A percentile compares a stretch with the other conserved stretches of the same genome.
Conservation (phyloP, 306 rosid genomes). For the Cicer yamashitae region DNA sequence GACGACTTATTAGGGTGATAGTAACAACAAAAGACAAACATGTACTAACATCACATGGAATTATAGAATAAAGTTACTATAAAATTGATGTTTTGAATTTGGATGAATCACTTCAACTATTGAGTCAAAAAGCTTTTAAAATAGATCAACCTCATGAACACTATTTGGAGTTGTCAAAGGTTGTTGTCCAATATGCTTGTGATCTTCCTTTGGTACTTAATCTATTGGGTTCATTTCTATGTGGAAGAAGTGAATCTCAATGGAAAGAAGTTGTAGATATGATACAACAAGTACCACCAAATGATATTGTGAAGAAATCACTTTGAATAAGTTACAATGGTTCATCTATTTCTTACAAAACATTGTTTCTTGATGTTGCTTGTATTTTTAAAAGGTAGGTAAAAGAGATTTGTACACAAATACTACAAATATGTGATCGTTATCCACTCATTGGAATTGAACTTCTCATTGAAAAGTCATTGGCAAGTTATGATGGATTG, state of each 20-base stretch:
- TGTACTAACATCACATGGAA: constrained; percentile 17
- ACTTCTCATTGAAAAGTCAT: constrained; percentile 47
- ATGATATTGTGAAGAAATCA: neutral
- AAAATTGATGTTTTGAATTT: neutral
- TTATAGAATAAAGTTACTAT: neutral
- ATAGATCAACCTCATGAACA: neutral
- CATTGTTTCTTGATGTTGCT: constrained; percentile 44
- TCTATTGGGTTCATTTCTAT: neutral
- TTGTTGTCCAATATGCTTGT: neutral
- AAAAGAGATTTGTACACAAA: constrained; percentile 25
- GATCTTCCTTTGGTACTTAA: constrained; percentile 41
- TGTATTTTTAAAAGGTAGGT: constrained; percentile 40
- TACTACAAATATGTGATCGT: constrained; percentile 16
- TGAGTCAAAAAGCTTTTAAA: constrained; percentile 25
- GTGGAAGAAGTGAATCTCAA: neutral
- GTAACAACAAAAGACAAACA: constrained; percentile 36
- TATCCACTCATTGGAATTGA: constrained; percentile 35
- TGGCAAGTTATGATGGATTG: neutral
- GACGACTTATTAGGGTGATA: constrained; percentile 23
- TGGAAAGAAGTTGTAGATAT: constrained; percentile 11
- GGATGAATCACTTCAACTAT: constrained; percentile 23
- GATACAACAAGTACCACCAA: neutral
- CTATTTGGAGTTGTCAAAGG: neutral
- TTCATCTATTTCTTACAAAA: neutral
- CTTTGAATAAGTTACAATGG: constrained; percentile 34